These are phyloP conservation scores for Solanum tacnaense DNA, from an alignment of 257 asterid species.

Conservation along the genomic window DNA sequence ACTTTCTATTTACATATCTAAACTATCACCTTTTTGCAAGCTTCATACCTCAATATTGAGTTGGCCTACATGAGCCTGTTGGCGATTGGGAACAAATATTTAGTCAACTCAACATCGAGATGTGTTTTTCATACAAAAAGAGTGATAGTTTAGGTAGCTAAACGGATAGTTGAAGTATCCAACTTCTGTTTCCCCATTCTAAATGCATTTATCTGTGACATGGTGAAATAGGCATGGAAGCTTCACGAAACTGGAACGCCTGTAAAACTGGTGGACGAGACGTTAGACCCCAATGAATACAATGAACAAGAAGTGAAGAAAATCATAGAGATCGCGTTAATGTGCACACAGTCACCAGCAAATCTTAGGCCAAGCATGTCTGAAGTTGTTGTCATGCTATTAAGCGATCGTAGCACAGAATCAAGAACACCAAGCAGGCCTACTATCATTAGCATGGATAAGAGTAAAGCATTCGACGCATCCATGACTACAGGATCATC, in stretches of 20 bases:
- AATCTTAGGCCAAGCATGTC: constrained; percentile 78
- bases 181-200: not conserved
- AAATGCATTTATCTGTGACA: not conserved
- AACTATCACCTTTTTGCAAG: not conserved
- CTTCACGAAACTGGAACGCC: constrained; percentile 43
- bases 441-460: constrained; percentile 18
- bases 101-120: not conserved
- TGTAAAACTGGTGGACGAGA: constrained; percentile 43
- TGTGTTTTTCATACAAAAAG: not conserved
- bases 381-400: constrained; percentile 56
- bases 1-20: not conserved
- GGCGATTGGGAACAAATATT: not conserved
- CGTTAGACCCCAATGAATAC: constrained; percentile 38
- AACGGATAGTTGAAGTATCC: not conserved
- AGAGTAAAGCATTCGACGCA: constrained; percentile 6
- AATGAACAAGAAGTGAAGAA: constrained; percentile 42
- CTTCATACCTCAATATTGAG: not conserved
- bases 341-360: constrained; percentile 65
- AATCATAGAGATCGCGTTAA: constrained; percentile 52
- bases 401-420: constrained; percentile 24
- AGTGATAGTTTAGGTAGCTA: not conserved
- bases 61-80: too few relatives aligned
- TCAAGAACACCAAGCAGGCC: constrained; percentile 22
- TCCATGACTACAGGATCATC: constrained; percentile 12
- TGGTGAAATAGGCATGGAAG: constrained; percentile 55